Evolutionary conservation across 2,329 filamentous ascomycete genomes (phyloP).

Genomic region (Epichloe hybrida): DNA sequence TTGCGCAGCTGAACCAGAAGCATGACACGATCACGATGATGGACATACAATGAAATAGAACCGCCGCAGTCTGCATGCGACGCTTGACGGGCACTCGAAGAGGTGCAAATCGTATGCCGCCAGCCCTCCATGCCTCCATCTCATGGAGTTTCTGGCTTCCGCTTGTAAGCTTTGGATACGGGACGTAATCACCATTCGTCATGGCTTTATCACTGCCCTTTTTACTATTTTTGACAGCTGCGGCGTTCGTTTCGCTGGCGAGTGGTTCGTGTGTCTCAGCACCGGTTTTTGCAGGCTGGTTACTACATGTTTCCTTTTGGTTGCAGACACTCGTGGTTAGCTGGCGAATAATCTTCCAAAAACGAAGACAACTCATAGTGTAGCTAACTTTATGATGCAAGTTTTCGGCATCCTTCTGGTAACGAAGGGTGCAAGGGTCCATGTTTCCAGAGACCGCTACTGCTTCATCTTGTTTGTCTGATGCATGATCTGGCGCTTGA

Average conservation of each 20-base stretch:
- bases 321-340: neutral
- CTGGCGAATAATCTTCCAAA: neutral
- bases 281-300: neutral
- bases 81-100: conserved; percentile 58
- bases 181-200: conserved; percentile 6
- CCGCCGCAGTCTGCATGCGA: conserved; percentile 64
- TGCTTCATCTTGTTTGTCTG: no score
- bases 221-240: neutral
- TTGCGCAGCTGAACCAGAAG: conserved; percentile 85
- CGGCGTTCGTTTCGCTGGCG: neutral
- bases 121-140: conserved; percentile 22
- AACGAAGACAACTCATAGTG: neutral
- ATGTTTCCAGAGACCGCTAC: no score
- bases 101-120: conserved; percentile 71
- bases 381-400: neutral
- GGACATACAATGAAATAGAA: conserved; percentile 58
- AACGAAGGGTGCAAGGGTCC: no score
- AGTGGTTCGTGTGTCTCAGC: neutral
- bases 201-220: neutral
- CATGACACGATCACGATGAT: conserved; percentile 58
- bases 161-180: conserved; percentile 17
- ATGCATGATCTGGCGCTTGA: neutral
- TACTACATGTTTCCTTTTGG: neutral
- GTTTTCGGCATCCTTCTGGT: no score
- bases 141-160: conserved; percentile 11